Evolutionary conservation across 768 basidiomycete species (phyloP), one percentile per base, ranked within the genome.

Genomic region (Chalciporus sphaerocephalus): DNA sequence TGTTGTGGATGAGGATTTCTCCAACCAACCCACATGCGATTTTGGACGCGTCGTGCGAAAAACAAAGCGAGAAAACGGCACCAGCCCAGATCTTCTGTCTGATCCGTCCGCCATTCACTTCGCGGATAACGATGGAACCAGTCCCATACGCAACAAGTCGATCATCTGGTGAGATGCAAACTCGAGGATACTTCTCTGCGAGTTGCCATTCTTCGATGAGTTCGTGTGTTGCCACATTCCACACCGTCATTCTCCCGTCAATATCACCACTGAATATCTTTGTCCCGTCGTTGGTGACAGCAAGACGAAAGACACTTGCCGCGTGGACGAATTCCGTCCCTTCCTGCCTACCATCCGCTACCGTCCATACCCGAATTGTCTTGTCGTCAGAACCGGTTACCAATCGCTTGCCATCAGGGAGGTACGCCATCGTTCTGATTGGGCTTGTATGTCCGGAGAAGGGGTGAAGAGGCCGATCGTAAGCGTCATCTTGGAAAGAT

Each of bases 391-490:
- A 34, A 2, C 22, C 24, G 1, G 45, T 42, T n/a, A 44, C 42
- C n/a, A 45, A 6, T 20, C 40, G 37, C 30, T 20, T 5, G 6
- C 46, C 33, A 32, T 38, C 33, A 27, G 55, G 33, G 22, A 56
- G 44, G 32, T 39, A 57, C 7, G 21, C 34, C 2, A 56, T 39
- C 6, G 0, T 13, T 5, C 4, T 1, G 17, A 37, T 17, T 20
- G 25, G 8, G 25, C 2, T 2, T 27, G 25, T 9, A 11, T 27
- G 25, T 2, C 8, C 25, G n/a, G n/a, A n/a, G n/a, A n/a, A n/a
- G n/a, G n/a, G n/a, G n/a, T n/a, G n/a, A n/a, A n/a, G n/a, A n/a
- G n/a, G n/a, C n/a, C n/a, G n/a, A n/a, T n/a, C n/a, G n/a, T n/a
- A n/a, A n/a, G n/a, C n/a, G n/a, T n/a, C n/a, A n/a, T n/a, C n/a